Base-by-base conservation (phyloP, 495 filamentous ascomycete genomes). In the Talaromyces proteolyticus region DNA sequence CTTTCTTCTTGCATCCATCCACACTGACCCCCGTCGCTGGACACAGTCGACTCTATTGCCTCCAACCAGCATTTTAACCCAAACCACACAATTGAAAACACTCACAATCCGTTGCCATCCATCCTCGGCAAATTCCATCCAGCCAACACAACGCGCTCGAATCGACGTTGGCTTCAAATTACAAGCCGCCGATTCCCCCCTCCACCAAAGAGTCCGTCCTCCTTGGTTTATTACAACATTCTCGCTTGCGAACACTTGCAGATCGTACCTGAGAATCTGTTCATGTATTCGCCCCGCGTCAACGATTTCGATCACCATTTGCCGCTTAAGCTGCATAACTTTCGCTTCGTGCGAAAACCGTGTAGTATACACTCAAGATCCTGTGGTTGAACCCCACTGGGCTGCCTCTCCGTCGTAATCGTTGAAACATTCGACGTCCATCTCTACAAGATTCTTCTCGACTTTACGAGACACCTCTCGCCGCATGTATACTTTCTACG, bases 321-420 rank as follows among this genome's bases (percentile, higher is more conserved):
- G 80, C 87, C 88, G 77, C 80, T 86, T 77, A 85, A 87, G 88
- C 88, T 91, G 89, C 88, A 89, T 81, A 72, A 84, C 78, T 91
- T 94, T 87, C 88, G 88, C 81, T 85, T 81, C 83, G 77, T 81
- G 81, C 78, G 86, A 77, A 91, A 85, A 86, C 86, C 82, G 80
- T 85, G 88, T 85, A 87, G 86, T 76, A 81, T 79, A 64, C 79
- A 87, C 69, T 82, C 86, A 60, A 82, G 80, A 68, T 86, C 85
- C 57, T 91, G 91, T 85, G 91, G 90, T 77, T 95, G 86, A 90
- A 64, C 69, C 56, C 59, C 51, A 44, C 53, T 24, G 46, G 54
- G 53, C 52, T 61, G 26, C 57, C 52, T 52, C 42, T 54, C 53
- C 55, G 29, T 55, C 58, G 58, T 70, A 58, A 62, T 49, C 49